Conservation (phyloP, 1,284 basidiomycete species). For the Inonotus obliquus region DNA sequence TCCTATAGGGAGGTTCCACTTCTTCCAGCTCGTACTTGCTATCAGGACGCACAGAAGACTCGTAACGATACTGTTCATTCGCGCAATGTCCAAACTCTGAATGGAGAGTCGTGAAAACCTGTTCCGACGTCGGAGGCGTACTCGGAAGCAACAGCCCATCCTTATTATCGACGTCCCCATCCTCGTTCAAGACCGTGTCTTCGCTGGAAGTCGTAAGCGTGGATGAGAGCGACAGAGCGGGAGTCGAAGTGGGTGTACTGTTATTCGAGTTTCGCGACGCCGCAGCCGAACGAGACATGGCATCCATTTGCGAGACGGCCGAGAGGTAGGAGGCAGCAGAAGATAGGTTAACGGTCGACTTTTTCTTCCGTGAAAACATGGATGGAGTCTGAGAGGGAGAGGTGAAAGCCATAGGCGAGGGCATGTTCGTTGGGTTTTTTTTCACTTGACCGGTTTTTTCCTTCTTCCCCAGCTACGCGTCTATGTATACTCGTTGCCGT, state of each 20-base stretch:
- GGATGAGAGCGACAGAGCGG: slow-evolving; percentile 16
- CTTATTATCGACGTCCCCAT: slow-evolving; percentile 33
- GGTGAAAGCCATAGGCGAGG: slow-evolving; percentile 47
- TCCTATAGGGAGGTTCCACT: slow-evolving; percentile 85
- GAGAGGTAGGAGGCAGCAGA: slow-evolving; percentile 67
- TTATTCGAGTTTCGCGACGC: slow-evolving; percentile 1
- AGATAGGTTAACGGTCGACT: slow-evolving; percentile 42
- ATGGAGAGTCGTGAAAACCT: slow-evolving; percentile 72
- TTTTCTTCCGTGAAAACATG: slow-evolving; percentile 61
- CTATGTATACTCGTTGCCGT: no score
- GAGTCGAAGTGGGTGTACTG: slow-evolving; percentile 13
- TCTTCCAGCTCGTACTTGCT: slow-evolving; percentile 51
- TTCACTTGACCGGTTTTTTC: not conserved
- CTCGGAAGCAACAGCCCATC: slow-evolving; percentile 55
- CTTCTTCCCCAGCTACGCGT: not conserved
- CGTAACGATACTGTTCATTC: slow-evolving; percentile 64
- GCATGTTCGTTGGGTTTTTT: slow-evolving; percentile 29
- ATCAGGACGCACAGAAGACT: slow-evolving; percentile 53
- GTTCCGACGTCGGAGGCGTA: slow-evolving; percentile 68
- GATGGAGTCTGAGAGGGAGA: slow-evolving; percentile 43
- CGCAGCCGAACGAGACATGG: slow-evolving; percentile 6
- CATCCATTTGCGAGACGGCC: slow-evolving; percentile 18
- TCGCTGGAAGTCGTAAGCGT: slow-evolving; percentile 13
- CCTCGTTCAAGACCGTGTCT: slow-evolving; percentile 5
- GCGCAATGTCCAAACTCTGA: slow-evolving; percentile 85